Evolutionary conservation across 306 rosid species (phyloP).

Genomic region (Cicer pinnatifidum): DNA sequence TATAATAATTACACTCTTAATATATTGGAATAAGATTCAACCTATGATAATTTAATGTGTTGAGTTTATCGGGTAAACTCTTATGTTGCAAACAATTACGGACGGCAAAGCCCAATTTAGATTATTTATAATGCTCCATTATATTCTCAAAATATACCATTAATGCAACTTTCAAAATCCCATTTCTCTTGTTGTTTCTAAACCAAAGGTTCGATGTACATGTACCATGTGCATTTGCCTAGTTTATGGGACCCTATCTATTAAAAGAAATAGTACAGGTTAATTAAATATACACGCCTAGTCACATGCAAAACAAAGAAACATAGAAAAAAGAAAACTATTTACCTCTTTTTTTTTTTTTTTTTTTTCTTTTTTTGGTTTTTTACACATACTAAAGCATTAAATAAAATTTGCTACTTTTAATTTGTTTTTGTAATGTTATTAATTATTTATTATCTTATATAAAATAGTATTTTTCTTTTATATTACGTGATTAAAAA

Average conservation of each 20-base stretch:
- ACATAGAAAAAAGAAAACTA: neutral
- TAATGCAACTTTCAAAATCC: neutral
- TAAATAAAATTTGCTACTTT: too few species aligned
- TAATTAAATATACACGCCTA: neutral
- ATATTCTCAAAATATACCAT: neutral
- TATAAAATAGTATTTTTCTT: too few species aligned
- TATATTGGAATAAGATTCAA: too few species aligned
- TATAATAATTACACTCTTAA: too few species aligned
- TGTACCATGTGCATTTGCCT: constrained; percentile 21
- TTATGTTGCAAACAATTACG: too few species aligned
- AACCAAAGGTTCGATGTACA: constrained; percentile 28
- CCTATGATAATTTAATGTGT: too few species aligned
- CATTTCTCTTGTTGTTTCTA: neutral
- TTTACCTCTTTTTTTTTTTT: neutral
- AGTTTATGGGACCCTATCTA: neutral
- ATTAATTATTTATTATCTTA: too few species aligned
- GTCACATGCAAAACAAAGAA: neutral
- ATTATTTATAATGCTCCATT: constrained; percentile 5
- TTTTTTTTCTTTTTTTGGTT: neutral
- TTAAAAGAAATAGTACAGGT: neutral
- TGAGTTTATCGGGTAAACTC: too few species aligned
- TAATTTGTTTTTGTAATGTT: neutral
- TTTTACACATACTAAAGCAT: too few species aligned
- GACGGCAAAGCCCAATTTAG: neutral
- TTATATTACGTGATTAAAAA: too few species aligned